Percentiles rank a stretch among this genome's conserved stretches.
Conservation (phyloP, 1,284 basidiomycete genomes). For the Papiliotrema nemorosa region DNA sequence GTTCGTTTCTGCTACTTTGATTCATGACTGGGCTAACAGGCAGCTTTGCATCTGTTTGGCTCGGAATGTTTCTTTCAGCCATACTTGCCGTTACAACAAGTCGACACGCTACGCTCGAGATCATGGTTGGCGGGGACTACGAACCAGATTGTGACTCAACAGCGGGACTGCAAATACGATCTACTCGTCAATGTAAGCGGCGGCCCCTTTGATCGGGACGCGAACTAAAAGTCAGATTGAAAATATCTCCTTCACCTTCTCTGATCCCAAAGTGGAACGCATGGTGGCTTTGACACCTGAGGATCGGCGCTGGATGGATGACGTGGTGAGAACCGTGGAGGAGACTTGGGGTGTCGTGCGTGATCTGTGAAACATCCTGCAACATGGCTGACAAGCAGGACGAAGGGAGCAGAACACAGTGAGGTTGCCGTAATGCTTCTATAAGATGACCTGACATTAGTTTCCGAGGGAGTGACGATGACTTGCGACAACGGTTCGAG, state of each 20-base stretch:
- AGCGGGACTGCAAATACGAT: constrained; percentile 76
- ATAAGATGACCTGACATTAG: constrained; percentile 26
- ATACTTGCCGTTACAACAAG: constrained; percentile 91
- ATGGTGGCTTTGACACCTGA: constrained; percentile 78
- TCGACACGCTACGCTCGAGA: constrained; percentile 76
- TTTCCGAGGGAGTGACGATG: constrained; percentile 91
- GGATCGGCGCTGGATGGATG: constrained; percentile 94
- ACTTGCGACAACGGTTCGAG: constrained; percentile 70
- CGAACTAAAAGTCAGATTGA: constrained; percentile 62
- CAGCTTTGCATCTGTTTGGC: constrained; percentile 61
- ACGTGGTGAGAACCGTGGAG: constrained; percentile 73
- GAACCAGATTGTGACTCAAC: constrained; percentile 92
- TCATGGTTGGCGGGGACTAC: constrained; percentile 86
- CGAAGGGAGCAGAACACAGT: constrained; percentile 3
- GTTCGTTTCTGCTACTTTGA: constrained; percentile 56
- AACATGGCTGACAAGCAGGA: constrained; percentile 3
- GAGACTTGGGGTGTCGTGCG: constrained; percentile 65
- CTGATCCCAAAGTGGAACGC: constrained; percentile 73
- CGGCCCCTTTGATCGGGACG: not conserved
- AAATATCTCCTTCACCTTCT: constrained; percentile 75
- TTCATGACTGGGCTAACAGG: not conserved
- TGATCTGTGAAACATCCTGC: not conserved
- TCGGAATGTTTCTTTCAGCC: constrained; percentile 97
- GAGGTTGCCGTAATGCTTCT: not conserved
- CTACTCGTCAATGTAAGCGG: constrained; percentile 77